Evolutionary conservation across 2,329 filamentous ascomycete genomes (phyloP).

Genomic region (Xylariomycetidae sp.): DNA sequence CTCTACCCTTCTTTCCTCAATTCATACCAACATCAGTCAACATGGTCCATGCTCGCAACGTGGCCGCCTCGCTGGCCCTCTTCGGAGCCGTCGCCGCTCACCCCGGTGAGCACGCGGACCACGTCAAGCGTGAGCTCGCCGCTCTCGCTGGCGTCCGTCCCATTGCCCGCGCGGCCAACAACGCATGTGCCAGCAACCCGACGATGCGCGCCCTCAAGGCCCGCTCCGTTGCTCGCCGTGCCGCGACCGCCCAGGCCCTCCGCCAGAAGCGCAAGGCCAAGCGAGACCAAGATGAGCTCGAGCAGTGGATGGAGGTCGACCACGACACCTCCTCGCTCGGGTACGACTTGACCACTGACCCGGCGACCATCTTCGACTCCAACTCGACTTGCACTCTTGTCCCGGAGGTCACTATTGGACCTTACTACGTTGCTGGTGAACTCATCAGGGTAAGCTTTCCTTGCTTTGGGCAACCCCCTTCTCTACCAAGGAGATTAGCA

Average conservation of each 20-base stretch:
- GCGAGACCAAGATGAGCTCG: conserved; percentile 20
- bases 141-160: conserved; percentile 27
- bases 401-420: conserved; percentile 24
- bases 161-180: conserved; percentile 30
- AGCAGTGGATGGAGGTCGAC: conserved; percentile 18
- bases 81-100: conserved; percentile 27
- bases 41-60: conserved; percentile 21
- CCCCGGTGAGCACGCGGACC: conserved; percentile 29
- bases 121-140: conserved; percentile 24
- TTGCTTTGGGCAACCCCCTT: too few relatives aligned
- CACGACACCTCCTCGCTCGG: conserved; percentile 22
- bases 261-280: conserved; percentile 29
- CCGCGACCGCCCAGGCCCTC: conserved; percentile 28
- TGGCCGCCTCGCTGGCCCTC: conserved; percentile 21
- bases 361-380: conserved; percentile 26
- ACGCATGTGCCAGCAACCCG: conserved; percentile 29
- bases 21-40: conserved; percentile 6
- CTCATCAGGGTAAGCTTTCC: conserved; percentile 22
- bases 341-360: conserved; percentile 30
- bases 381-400: conserved; percentile 25
- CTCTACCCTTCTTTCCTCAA: conserved; percentile 3
- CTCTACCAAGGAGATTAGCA: too few relatives aligned
- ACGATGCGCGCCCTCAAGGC: conserved; percentile 31
- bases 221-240: conserved; percentile 31
- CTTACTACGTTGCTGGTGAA: conserved; percentile 30